Conservation (phyloP, 2,329 filamentous ascomycete species). For the Penicillium rolfsii region DNA sequence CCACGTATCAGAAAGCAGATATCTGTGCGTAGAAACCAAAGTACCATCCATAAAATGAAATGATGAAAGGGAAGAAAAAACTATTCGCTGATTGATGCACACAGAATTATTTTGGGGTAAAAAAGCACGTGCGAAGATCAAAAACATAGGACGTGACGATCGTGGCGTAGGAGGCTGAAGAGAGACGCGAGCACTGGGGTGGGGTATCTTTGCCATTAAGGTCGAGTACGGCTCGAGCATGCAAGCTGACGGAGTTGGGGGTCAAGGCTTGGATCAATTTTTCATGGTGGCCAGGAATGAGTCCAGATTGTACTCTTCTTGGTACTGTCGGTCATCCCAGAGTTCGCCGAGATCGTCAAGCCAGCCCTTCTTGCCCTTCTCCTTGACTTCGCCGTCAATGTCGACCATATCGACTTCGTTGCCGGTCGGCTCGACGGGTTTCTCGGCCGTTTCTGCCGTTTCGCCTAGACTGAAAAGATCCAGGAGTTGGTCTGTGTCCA, state of each 20-base stretch:
- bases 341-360: conserved; percentile 92
- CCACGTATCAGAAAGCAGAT: neutral
- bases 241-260: neutral
- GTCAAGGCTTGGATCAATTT: conserved; percentile 37
- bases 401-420: conserved; percentile 79
- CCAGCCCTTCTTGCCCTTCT: conserved; percentile 96
- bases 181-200: neutral
- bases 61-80: conserved; percentile 2
- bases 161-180: conserved; percentile 6
- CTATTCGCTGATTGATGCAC: conserved; percentile 15
- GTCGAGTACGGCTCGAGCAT: neutral
- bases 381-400: conserved; percentile 85
- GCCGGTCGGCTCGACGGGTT: conserved; percentile 62
- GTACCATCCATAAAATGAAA: conserved; percentile 9
- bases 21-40: neutral
- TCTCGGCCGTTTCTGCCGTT: conserved; percentile 58
- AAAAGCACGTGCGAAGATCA: conserved; percentile 8
- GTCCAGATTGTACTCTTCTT: conserved; percentile 95
- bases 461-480: conserved; percentile 94
- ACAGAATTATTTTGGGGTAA: neutral
- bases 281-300: conserved; percentile 96
- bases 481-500: conserved; percentile 98
- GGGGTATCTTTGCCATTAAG: neutral
- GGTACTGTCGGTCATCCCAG: conserved; percentile 97
- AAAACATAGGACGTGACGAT: conserved; percentile 12